These are phyloP conservation scores for Diaporthe australafricana DNA, from an alignment of 2,329 filamentous ascomycete species.

Conservation along the genomic window DNA sequence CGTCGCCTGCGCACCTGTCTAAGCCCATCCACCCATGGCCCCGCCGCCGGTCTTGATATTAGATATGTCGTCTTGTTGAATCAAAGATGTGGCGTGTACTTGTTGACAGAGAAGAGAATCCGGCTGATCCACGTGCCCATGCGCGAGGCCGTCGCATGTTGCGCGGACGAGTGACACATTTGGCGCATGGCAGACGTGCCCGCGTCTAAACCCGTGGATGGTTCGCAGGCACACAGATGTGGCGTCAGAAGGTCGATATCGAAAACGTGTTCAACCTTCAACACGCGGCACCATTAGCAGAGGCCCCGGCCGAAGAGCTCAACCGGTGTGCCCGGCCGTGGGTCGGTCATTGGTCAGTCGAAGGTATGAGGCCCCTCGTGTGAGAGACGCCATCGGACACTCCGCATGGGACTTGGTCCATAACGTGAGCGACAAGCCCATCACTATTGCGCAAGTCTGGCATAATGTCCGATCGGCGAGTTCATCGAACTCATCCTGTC, in stretches of 20 bases:
- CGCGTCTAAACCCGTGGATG: background rate
- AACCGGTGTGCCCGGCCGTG: background rate
- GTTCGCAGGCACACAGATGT: background rate
- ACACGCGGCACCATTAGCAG: background rate
- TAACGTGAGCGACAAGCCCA: background rate
- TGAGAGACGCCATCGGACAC: background rate
- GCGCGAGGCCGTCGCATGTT: slow-evolving; percentile 3
- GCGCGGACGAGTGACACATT: background rate
- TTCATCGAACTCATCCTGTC: slow-evolving; percentile 24
- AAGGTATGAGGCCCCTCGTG: background rate
- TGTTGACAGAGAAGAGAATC: slow-evolving; percentile 7
- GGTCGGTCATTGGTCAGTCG: background rate
- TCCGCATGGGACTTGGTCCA: background rate
- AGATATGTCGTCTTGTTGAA: slow-evolving; percentile 25
- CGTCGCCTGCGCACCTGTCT: slow-evolving; percentile 10
- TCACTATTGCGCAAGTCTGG: slow-evolving; percentile 35
- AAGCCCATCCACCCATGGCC: background rate
- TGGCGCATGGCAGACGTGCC: background rate
- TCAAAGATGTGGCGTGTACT: slow-evolving; percentile 25
- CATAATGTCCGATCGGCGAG: slow-evolving; percentile 34
- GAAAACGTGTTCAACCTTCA: background rate
- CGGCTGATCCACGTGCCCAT: background rate
- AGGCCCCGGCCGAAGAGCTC: background rate
- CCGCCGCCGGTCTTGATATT: slow-evolving; percentile 25
- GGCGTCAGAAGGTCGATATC: background rate